Base-by-base conservation (phyloP, 2,329 filamentous ascomycete genomes). In the Pyricularia pennisetigena region DNA sequence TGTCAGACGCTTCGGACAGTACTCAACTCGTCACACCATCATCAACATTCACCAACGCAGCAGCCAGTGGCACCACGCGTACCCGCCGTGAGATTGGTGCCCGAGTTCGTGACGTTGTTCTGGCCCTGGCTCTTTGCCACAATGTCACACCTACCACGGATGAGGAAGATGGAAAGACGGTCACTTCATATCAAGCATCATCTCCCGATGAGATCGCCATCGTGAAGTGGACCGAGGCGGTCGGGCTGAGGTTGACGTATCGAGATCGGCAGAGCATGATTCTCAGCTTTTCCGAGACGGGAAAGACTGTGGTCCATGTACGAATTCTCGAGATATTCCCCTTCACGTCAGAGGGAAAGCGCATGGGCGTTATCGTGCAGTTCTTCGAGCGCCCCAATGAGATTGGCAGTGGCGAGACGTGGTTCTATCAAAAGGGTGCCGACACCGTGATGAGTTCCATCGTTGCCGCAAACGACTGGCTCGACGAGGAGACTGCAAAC, bases 151-250 rank as follows among this genome's bases (percentile, higher is more conserved):
- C 95, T 0, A 96, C 92, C 0, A 88, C 85, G 0, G 94, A 98
- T 70, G 91, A 94, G 74, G 89, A 93, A 73, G 86, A 93, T 71
- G 94, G 94, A 0, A 82, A 89, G 70, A 85, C 85, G 57, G 82
- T 92, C 16, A 97, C 91, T 4, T 93, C 90, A 0, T 99, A 99
- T 75, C 95, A 99, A 82, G 95, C 95, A 7, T 97, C 94, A 0
- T 98, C 94, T 1, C 95, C 95, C 0, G 95, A 99, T 75, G 95
- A 99, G 77, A 98, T 99, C 77, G 95, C 95, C 23, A 99, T 99
- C 74, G 94, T 99, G 20, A 89, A 88, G 68, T 99, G 96, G 90
- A 97, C 94, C 0, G 94, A 98, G 78, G 90, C 89, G 9, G 93
- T 99, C 35, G 96, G 96, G 0, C 82, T 99, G 49, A 90, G 92